A percentile compares a stretch with the other conserved stretches of the same genome.
Evolutionary conservation across 2,329 filamentous ascomycete species (phyloP).

Genomic region (Aspergillus ochraceoroseus): DNA sequence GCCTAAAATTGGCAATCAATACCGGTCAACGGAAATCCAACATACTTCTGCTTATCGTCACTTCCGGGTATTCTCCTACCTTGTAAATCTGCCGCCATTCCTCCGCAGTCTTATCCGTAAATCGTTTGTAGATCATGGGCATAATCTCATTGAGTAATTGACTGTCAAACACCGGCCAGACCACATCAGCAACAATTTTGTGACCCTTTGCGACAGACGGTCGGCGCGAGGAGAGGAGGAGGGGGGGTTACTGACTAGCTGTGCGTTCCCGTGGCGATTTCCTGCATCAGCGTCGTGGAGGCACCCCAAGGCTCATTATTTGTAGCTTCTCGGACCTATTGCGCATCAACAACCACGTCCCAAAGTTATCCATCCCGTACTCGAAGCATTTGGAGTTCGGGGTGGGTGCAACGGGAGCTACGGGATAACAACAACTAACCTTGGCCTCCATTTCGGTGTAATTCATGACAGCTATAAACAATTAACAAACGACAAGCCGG

Average conservation of each 20-base stretch:
- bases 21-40: conserved; percentile 1
- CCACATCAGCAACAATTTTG: conserved; percentile 14
- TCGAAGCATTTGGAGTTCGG: conserved; percentile 8
- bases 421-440: conserved; percentile 36
- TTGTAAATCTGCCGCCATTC: conserved; percentile 99
- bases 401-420: conserved; percentile 10
- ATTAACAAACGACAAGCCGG: conserved; percentile 18
- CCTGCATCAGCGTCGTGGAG: conserved; percentile 82
- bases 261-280: conserved; percentile 96
- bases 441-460: conserved; percentile 88
- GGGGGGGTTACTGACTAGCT: conserved; percentile 69
- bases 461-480: conserved; percentile 79
- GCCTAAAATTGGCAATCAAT: conserved; percentile 41
- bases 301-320: conserved; percentile 98
- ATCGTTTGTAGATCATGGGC: conserved; percentile 99
- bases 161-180: conserved; percentile 47
- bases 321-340: conserved; percentile 87
- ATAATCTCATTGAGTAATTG: conserved; percentile 98
- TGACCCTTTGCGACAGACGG: conserved; percentile 9
- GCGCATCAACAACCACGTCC: conserved; percentile 20
- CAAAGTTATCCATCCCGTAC: conserved; percentile 5
- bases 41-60: no score
- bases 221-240: not conserved
- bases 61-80: no score
- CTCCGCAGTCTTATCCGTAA: conserved; percentile 95